Evolutionary conservation across 768 basidiomycete species (phyloP).

Genomic region (Lactarius trivialis): DNA sequence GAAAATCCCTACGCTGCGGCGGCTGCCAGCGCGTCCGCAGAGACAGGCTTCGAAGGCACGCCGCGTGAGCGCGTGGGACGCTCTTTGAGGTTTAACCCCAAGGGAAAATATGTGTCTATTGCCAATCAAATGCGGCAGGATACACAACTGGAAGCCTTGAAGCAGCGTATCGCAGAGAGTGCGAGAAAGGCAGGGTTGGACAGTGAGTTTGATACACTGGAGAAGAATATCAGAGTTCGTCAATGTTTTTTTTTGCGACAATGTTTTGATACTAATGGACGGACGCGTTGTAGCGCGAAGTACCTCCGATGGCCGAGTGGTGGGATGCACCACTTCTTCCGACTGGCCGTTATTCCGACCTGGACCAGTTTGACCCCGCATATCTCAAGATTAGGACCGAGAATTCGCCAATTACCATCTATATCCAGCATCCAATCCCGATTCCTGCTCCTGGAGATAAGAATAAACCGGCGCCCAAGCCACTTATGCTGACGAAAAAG

Average conservation of each 20-base stretch:
- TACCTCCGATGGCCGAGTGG: conserved; percentile 93
- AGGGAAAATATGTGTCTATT: conserved; percentile 83
- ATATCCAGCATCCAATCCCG: conserved; percentile 95
- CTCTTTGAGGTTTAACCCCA: conserved; percentile 80
- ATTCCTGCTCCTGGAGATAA: conserved; percentile 89
- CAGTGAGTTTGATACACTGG: conserved; percentile 84
- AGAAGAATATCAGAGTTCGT: conserved; percentile 80
- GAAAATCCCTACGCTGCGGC: conserved; percentile 77
- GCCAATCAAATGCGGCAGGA: conserved; percentile 69
- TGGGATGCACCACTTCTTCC: conserved; percentile 91
- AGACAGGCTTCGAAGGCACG: conserved; percentile 64
- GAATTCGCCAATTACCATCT: conserved; percentile 77
- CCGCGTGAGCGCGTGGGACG: conserved; percentile 66
- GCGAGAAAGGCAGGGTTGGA: conserved; percentile 92
- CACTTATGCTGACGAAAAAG: conserved; percentile 90
- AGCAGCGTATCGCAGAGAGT: conserved; percentile 88
- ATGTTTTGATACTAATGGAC: not conserved
- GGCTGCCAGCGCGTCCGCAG: conserved; percentile 39
- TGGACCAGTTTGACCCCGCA: conserved; percentile 46
- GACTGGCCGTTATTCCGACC: conserved; percentile 71
- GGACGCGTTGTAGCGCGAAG: conserved; percentile 49
- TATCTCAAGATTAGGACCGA: conserved; percentile 56
- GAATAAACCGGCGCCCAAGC: conserved; percentile 68
- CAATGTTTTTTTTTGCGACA: conserved; percentile 1
- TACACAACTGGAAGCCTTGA: conserved; percentile 80